phyloP scores from a whole-genome alignment of 805 yeast species.

The Candida ortonii region DNA sequence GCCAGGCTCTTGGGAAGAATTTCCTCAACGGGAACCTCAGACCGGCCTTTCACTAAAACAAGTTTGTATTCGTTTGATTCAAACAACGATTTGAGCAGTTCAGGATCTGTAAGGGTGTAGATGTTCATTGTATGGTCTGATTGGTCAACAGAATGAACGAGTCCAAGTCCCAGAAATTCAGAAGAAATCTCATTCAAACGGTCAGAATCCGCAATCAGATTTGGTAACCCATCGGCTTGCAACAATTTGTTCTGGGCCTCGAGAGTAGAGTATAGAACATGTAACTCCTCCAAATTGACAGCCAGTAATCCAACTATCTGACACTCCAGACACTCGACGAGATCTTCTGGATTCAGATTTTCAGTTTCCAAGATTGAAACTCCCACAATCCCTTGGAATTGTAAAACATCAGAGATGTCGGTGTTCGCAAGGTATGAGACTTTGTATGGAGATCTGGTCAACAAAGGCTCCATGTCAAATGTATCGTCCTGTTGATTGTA shows the following conservation, averaged over 20 bases:
- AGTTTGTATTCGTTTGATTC: slow-evolving; percentile 27
- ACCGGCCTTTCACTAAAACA: slow-evolving; percentile 57
- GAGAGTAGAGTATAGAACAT: slow-evolving; percentile 14
- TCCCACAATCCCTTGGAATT: slow-evolving; percentile 36
- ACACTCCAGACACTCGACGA: slow-evolving; percentile 38
- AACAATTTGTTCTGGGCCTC: slow-evolving; percentile 4
- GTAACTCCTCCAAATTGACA: slow-evolving; percentile 27
- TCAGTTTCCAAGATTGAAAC: slow-evolving; percentile 34
- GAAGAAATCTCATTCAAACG: slow-evolving; percentile 14
- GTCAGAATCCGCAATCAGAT: slow-evolving; percentile 23
- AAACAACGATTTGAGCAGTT: slow-evolving; percentile 13
- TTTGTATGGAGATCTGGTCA: slow-evolving; percentile 39
- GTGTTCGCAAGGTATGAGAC: slow-evolving; percentile 35
- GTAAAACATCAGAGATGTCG: slow-evolving; percentile 2
- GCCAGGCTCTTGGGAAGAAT: slow-evolving; percentile 27
- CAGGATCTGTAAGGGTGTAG: slow-evolving; percentile 45
- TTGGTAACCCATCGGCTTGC: slow-evolving; percentile 19
- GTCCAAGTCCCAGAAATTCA: slow-evolving; percentile 48
- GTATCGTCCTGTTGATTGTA: slow-evolving; percentile 15
- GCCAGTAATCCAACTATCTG: slow-evolving; percentile 40
- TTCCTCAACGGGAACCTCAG: slow-evolving; percentile 58
- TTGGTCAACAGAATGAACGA: slow-evolving; percentile 64
- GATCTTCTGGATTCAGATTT: slow-evolving; percentile 33
- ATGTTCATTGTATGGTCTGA: slow-evolving; percentile 43
- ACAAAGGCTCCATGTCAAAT: slow-evolving; percentile 44